These are phyloP conservation scores for Arxiozyma bovina DNA, from an alignment of 1,139 yeast species.

Conservation along the genomic window DNA sequence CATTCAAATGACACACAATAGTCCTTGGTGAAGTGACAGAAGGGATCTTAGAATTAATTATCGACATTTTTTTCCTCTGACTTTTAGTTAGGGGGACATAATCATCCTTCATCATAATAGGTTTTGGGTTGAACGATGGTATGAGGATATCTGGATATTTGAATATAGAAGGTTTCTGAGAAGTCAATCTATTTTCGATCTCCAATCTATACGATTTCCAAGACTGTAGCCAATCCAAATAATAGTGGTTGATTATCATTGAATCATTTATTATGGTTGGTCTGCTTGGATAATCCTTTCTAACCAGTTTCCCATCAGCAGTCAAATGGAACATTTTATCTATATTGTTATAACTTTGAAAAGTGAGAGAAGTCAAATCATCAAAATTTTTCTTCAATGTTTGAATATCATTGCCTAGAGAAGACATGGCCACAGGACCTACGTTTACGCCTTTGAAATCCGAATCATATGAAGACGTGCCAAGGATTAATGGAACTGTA, in stretches of 20 bases:
- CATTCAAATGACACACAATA: constrained; percentile 56
- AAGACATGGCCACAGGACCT: background rate
- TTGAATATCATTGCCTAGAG: background rate
- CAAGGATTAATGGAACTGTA: constrained; percentile 26
- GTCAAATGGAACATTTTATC: constrained; percentile 18
- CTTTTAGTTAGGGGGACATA: constrained; percentile 2
- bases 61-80: constrained; percentile 11
- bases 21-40: constrained; percentile 38
- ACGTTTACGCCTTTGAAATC: constrained; percentile 12
- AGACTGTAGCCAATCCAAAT: constrained; percentile 17
- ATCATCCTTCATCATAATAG: constrained; percentile 3
- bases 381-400: background rate
- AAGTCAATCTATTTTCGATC: constrained; percentile 12
- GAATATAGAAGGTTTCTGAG: constrained; percentile 13
- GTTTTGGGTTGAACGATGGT: constrained; percentile 8
- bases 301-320: constrained; percentile 23
- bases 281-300: constrained; percentile 30
- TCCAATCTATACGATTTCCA: constrained; percentile 16
- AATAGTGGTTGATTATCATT: constrained; percentile 22
- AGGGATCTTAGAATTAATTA: constrained; percentile 19
- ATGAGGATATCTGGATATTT: constrained; percentile 18
- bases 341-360: background rate
- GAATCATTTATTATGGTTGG: constrained; percentile 28
- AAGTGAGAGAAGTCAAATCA: background rate
- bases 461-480: constrained; percentile 14